Base-by-base conservation (phyloP, 106 monocot genomes). In the Hemerocallis citrina region DNA sequence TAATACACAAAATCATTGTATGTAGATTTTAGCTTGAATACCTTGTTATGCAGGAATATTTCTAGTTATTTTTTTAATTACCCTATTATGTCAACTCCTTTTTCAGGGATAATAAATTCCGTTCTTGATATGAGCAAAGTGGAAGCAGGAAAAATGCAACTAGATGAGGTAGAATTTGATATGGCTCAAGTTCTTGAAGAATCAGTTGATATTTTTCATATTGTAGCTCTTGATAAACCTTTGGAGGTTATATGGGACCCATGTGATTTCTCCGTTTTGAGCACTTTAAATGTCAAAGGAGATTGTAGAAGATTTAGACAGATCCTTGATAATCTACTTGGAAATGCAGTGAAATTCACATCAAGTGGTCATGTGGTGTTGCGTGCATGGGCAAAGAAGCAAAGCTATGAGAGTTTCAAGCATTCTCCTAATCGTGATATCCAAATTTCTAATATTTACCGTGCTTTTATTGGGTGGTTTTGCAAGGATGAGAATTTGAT, bases 221-320 rank as follows among this genome's bases (percentile, higher is more conserved):
- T 85, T 28, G 77, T 77, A 2, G 98, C 79, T 17, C 48, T 85
- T 12, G 68, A 66, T 9, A 92, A 92, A 75, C 80, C 75, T 0
- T 14, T 98, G 4, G 92, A 98, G 60, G 72, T 98, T 35, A 88
- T 92, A 33, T 98, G 91, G 92, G 98, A 98, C 66, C 98, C 98
- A 19, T 92, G 88, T 65, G 98, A 98, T 71, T 77, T 67, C 58
- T 98, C 92, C 2, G 35, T 88, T 38, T 41, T 88, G 7, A 75
- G 50, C 50, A 65, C 37, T 22, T 42, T 43, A 20, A 74, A 64
- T n/a, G 88, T 92, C 2, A 84, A 46, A 62, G 92, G 98, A 39
- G 98, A 98, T 47, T 59, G 77, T 9, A 61, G 62, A 15, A 52
- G 91, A 21, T 49, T 92, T 37, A 98, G 79, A 42, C 92, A 98